A percentile compares a stretch with the other conserved stretches of the same genome.
phyloP scores from a whole-genome alignment of 176 grass and related monocot genomes.

The Canna indica region DNA sequence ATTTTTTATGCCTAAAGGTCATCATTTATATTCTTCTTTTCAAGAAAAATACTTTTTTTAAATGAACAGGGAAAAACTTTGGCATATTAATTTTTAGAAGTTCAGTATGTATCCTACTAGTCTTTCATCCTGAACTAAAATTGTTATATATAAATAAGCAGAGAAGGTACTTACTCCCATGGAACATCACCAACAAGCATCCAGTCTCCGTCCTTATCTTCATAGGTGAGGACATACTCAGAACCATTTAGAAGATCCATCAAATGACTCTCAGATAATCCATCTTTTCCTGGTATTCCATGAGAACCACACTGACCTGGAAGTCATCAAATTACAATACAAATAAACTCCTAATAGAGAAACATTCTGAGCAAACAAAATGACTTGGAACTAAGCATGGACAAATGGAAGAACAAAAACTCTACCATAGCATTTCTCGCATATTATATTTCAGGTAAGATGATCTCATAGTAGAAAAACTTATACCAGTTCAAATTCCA shows the following conservation, averaged over 20 bases:
- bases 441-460: background rate
- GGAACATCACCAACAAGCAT: slow-evolving; percentile 86
- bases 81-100: background rate
- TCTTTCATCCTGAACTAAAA: background rate
- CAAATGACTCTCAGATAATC: slow-evolving; percentile 38
- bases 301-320: slow-evolving; percentile 25
- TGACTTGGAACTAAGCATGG: background rate
- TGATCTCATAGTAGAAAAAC: background rate
- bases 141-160: background rate
- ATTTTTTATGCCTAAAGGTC: background rate
- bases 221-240: slow-evolving; percentile 79
- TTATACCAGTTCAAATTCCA: background rate
- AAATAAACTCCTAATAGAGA: slow-evolving; percentile 19
- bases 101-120: background rate
- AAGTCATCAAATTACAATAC: slow-evolving; percentile 16
- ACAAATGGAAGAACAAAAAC: slow-evolving; percentile 4
- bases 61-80: background rate
- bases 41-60: background rate
- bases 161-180: slow-evolving; percentile 50
- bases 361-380: background rate
- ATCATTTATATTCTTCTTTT: background rate
- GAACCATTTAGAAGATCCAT: slow-evolving; percentile 32
- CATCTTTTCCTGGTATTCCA: slow-evolving; percentile 35
- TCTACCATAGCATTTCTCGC: background rate
- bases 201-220: slow-evolving; percentile 86